Conservation (phyloP, 1,284 basidiomycete genomes). For the Kwoniella shivajii region DNA sequence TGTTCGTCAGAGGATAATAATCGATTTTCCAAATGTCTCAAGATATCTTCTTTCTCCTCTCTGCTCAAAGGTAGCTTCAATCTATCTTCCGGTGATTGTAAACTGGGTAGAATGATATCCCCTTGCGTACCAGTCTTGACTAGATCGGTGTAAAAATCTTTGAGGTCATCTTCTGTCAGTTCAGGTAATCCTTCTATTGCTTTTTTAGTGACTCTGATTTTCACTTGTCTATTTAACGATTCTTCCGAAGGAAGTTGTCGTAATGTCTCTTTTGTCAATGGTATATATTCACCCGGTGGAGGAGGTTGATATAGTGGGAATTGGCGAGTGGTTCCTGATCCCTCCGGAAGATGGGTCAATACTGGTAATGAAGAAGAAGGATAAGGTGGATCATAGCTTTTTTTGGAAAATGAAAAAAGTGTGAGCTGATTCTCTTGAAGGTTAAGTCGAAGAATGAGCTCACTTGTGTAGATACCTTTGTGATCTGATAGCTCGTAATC, state of each 20-base stretch:
- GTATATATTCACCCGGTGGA: conserved; percentile 10
- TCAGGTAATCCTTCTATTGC: conserved; percentile 24
- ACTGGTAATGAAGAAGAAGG: neutral
- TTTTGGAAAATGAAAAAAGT: neutral
- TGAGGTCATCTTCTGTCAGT: conserved; percentile 33
- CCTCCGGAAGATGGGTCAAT: neutral
- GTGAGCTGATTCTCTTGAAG: neutral
- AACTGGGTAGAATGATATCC: neutral
- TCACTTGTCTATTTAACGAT: conserved; percentile 21
- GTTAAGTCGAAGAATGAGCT: neutral
- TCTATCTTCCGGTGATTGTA: neutral
- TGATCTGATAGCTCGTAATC: conserved; percentile 5
- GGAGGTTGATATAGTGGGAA: conserved; percentile 12
- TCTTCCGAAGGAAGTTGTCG: conserved; percentile 24
- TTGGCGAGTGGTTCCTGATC: neutral
- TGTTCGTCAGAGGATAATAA: neutral
- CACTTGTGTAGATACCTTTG: conserved; percentile 5
- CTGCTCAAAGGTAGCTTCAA: neutral
- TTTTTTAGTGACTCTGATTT: conserved; percentile 22
- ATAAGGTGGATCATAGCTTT: conserved; percentile 4
- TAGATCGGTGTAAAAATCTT: conserved; percentile 37
- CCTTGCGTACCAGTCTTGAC: conserved; percentile 27
- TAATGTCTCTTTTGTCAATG: conserved; percentile 12
- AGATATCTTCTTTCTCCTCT: conserved; percentile 9
- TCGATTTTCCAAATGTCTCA: conserved; percentile 5